Conservation (phyloP, 2,329 filamentous ascomycete genomes). For the Clarireedia paspali region DNA sequence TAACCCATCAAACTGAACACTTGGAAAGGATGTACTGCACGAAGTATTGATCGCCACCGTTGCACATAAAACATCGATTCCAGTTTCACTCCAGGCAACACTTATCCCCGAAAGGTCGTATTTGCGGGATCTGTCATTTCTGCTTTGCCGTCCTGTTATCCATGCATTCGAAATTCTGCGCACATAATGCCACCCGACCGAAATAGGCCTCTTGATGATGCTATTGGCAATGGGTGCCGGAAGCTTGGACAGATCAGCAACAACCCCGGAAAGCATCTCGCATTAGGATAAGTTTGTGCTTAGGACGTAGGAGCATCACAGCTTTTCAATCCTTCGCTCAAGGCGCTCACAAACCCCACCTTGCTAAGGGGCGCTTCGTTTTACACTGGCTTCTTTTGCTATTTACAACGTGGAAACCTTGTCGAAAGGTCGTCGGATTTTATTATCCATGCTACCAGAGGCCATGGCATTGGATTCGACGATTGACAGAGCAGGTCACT, state of each 20-base stretch:
- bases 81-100: too few species aligned
- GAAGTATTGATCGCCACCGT: too few species aligned
- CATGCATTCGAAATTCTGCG: too few species aligned
- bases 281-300: constrained; percentile 9
- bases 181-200: too few species aligned
- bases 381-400: not conserved
- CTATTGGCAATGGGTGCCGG: not conserved
- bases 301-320: constrained; percentile 7
- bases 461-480: constrained; percentile 18
- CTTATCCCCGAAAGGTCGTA: too few species aligned
- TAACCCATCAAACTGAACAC: not conserved
- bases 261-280: not conserved
- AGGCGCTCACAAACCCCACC: constrained; percentile 1
- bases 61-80: too few species aligned
- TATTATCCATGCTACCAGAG: constrained; percentile 13
- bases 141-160: too few species aligned
- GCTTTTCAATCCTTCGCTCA: constrained; percentile 6
- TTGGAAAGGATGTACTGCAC: too few species aligned
- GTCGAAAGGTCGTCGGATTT: constrained; percentile 15
- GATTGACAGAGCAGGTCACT: constrained; percentile 4
- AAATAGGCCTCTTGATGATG: not conserved
- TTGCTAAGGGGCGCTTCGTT: constrained; percentile 3
- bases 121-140: too few species aligned
- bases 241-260: not conserved
- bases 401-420: constrained; percentile 15